Base-by-base conservation (phyloP, 306 rosid genomes). In the Medicago ruthenica region DNA sequence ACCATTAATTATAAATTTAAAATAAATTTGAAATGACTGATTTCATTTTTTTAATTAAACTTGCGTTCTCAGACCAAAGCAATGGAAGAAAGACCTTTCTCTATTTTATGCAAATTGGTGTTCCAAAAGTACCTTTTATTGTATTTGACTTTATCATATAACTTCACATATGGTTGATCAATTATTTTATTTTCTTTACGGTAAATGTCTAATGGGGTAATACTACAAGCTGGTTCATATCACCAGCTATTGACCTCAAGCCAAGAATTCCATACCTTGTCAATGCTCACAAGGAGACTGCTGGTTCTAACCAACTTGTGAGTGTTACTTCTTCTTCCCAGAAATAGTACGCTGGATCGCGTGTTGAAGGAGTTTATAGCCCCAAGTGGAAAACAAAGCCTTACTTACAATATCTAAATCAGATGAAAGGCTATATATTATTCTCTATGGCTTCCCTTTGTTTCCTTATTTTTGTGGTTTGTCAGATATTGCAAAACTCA, bases 331-430 rank as follows among this genome's bases (percentile, higher is more conserved):
- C n/a, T n/a, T 6, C 57, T 50, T 50, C 57, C 57, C 0, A 6
- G 9, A 50, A 50, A 50, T 9, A 50, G 20, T n/a, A 15, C 3
- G 20, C 57, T 5, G 16, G 21, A 20, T 50, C 6, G 21, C 4
- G 3, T 1, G 21, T 6, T 0, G 20, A 51, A 16, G 3, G 9
- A n/a, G 10, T 34, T 2, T 20, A 4, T 9, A 55, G 15, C 31
- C 20, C 62, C 14, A 20, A 20, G 20, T 10, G 83, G 77, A 6
- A 79, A 81, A 75, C 86, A 81, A 58, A 58, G 37, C 64, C 64
- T 58, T 58, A 58, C n/a, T 21, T 58, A 58, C 37, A 58, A n/a
- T 58, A 58, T 58, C 37, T 58, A 8, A 21, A 58, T 58, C 37
- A 9, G 18, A 21, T 1, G 21, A 58, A 58, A 58, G 64, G 64